A percentile compares a stretch with the other conserved stretches of the same genome.
Evolutionary conservation across 1,139 yeast genomes (phyloP).

Genomic region (Suhomyces anneliseae): DNA sequence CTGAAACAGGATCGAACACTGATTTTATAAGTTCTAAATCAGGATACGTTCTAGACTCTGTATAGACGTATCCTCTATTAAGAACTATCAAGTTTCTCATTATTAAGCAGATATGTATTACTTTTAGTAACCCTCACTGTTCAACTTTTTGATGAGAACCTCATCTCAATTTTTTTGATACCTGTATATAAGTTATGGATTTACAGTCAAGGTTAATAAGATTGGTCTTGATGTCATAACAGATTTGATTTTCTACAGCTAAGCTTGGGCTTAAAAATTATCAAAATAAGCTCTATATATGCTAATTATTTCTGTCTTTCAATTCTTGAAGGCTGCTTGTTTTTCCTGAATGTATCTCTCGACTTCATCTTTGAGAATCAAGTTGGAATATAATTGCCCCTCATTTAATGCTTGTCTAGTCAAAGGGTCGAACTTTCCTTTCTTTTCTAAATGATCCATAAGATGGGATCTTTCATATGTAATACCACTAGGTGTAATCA

Average conservation of each 20-base stretch:
- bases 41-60: constrained; percentile 55
- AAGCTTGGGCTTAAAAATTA: not conserved
- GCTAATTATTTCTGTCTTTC: no score
- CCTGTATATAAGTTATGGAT: constrained; percentile 3
- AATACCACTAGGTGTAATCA: constrained; percentile 50
- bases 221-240: no score
- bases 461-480: constrained; percentile 46
- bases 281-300: no score
- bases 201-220: no score
- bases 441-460: constrained; percentile 35
- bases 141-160: not conserved
- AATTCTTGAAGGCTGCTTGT: no score
- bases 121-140: not conserved
- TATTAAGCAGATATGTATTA: not conserved
- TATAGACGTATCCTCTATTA: constrained; percentile 54
- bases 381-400: constrained; percentile 43
- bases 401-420: constrained; percentile 38
- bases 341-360: constrained; percentile 20
- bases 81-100: constrained; percentile 63
- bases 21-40: constrained; percentile 60
- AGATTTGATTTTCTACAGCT: not conserved
- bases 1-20: constrained; percentile 74
- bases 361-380: constrained; percentile 44
- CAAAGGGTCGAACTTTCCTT: constrained; percentile 41
- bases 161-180: constrained; percentile 10